These are phyloP conservation scores for Spiraea crenata DNA, from an alignment of 331 rosid species.

Conservation along the genomic window DNA sequence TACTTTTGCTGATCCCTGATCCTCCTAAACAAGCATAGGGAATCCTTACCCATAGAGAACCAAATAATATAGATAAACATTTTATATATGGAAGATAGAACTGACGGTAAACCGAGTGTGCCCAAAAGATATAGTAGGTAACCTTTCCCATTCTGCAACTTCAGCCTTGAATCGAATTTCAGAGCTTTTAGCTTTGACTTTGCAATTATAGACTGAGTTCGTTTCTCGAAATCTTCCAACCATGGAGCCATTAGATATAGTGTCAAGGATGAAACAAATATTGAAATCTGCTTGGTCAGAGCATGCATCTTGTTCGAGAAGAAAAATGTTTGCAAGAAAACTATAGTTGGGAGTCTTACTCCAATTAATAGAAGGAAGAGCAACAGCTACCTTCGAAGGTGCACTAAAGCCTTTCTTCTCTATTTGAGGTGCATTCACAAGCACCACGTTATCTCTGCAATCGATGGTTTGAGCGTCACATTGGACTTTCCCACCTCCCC, in stretches of 20 bases:
- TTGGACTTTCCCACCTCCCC: no score
- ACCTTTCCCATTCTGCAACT: constrained; percentile 92
- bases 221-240: constrained; percentile 94
- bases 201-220: constrained; percentile 75
- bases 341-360: constrained; percentile 34
- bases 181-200: constrained; percentile 86
- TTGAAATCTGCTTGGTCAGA: no score
- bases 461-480: no score
- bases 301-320: background rate
- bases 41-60: background rate
- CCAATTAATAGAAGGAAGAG: constrained; percentile 96
- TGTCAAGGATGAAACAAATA: background rate
- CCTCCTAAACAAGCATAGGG: constrained; percentile 65
- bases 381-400: constrained; percentile 52
- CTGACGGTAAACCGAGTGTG: background rate
- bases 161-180: constrained; percentile 95
- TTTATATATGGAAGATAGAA: background rate
- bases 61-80: background rate
- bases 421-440: constrained; percentile 50
- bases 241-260: constrained; percentile 25
- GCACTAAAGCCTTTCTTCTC: constrained; percentile 90
- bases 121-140: constrained; percentile 23
- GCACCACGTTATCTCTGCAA: no score
- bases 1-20: constrained; percentile 82
- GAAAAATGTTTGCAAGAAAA: background rate